Percentiles rank a stretch among this genome's conserved stretches.
phyloP scores from a whole-genome alignment of 345 rosid genomes.

The Heritiera fomes region DNA sequence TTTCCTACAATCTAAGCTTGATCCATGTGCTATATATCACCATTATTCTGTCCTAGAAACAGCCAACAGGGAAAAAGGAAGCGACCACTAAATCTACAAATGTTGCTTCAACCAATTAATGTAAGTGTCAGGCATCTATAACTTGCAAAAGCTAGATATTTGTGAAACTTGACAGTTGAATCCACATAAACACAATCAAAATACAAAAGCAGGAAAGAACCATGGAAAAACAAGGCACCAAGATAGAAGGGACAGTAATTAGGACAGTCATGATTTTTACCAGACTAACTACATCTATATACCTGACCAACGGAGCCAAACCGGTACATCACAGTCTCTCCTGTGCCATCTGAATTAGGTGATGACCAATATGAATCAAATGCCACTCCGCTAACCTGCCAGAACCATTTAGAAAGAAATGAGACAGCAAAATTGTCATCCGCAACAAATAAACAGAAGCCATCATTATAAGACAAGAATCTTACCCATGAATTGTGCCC shows the following conservation, averaged over 20 bases:
- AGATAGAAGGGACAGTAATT: not conserved
- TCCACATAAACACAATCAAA: slow-evolving; percentile 4
- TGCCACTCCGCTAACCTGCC: slow-evolving; percentile 98
- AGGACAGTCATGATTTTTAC: not conserved
- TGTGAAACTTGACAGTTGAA: not conserved
- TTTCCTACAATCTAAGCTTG: not conserved
- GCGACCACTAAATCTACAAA: not conserved
- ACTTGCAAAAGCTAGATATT: not conserved
- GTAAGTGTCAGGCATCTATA: not conserved
- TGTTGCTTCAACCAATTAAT: not conserved
- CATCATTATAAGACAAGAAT: slow-evolving; percentile 19
- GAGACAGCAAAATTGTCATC: slow-evolving; percentile 26
- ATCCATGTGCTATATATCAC: not conserved
- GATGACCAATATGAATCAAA: slow-evolving; percentile 96
- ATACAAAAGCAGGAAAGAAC: not conserved
- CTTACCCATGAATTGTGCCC: slow-evolving; percentile 99
- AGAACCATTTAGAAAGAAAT: slow-evolving; percentile 30
- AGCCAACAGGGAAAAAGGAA: not conserved
- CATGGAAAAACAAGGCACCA: not conserved
- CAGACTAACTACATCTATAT: slow-evolving; percentile 21
- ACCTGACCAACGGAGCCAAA: slow-evolving; percentile 99
- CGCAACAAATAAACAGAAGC: slow-evolving; percentile 9
- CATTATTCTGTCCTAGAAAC: not conserved
- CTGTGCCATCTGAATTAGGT: slow-evolving; percentile 82
- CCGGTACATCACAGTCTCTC: slow-evolving; percentile 86